Percentiles rank a stretch among this genome's conserved stretches.
phyloP scores from a whole-genome alignment of 2,329 filamentous ascomycete genomes.

The Piedraia hortae region DNA sequence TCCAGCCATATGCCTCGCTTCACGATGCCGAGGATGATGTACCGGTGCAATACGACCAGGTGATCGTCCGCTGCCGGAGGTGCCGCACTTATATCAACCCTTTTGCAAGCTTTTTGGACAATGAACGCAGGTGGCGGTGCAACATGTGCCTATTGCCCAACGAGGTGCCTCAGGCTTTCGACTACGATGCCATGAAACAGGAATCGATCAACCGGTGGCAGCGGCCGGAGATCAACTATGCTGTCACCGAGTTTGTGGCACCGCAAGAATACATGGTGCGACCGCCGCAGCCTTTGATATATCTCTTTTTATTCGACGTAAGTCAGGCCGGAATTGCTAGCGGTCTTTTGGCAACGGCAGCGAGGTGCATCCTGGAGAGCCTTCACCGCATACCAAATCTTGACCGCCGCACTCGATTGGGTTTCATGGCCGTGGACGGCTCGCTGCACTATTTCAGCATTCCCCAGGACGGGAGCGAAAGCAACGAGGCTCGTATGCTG shows the following conservation, averaged over 20 bases:
- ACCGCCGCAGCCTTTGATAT: conserved; percentile 80
- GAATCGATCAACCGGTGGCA: conserved; percentile 83
- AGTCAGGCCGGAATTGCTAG: conserved; percentile 75
- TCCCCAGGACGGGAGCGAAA: conserved; percentile 64
- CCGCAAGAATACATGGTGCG: conserved; percentile 99
- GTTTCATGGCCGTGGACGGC: conserved; percentile 86
- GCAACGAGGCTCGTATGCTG: conserved; percentile 64
- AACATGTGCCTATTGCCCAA: conserved; percentile 99
- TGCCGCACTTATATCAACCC: conserved; percentile 96
- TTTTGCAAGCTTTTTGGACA: conserved; percentile 84
- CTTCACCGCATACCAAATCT: conserved; percentile 95
- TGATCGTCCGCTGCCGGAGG: conserved; percentile 85
- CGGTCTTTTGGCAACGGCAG: conserved; percentile 72
- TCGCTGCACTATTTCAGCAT: conserved; percentile 91
- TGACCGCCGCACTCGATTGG: conserved; percentile 69
- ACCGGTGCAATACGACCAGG: conserved; percentile 81
- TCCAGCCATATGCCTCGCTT: conserved; percentile 79
- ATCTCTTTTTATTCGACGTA: conserved; percentile 85
- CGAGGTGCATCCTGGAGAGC: conserved; percentile 80
- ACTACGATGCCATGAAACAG: conserved; percentile 84
- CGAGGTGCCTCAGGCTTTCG: conserved; percentile 94
- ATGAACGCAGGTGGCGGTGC: conserved; percentile 93
- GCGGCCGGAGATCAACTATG: conserved; percentile 72
- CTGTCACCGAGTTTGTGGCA: conserved; percentile 92
- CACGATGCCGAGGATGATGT: conserved; percentile 81